phyloP scores from a whole-genome alignment of 2,329 filamentous ascomycete species.

The Penicillium oxalicum region DNA sequence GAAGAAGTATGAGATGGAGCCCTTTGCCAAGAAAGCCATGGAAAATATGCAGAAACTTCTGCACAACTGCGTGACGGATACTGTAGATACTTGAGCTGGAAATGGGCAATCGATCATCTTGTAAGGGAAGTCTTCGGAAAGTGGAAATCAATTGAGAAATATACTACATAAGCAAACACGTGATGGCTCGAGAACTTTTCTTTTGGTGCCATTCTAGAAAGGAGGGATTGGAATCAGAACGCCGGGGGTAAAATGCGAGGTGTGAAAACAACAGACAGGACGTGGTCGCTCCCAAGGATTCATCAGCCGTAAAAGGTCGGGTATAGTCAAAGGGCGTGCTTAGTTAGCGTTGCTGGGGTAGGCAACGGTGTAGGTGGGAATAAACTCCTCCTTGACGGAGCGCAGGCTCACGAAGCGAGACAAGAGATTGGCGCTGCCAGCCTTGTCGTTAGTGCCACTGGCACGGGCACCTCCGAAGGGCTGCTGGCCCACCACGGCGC shows the following conservation, averaged over 20 bases:
- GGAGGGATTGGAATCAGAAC: constrained; percentile 7
- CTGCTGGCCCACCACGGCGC: constrained; percentile 67
- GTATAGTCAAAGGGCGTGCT: neutral
- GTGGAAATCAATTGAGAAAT: neutral
- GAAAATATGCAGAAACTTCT: constrained; percentile 44
- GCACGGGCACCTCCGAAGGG: constrained; percentile 64
- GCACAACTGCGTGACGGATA: constrained; percentile 28
- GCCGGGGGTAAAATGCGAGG: constrained; percentile 17
- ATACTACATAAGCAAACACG: constrained; percentile 3
- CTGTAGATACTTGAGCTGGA: no score
- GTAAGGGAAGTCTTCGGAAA: neutral
- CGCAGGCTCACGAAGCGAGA: constrained; percentile 61
- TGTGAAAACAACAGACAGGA: neutral
- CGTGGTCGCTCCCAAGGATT: constrained; percentile 11
- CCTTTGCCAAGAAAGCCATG: constrained; percentile 50
- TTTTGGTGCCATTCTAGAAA: no score
- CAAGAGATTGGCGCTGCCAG: constrained; percentile 59
- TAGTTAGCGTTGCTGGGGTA: constrained; percentile 68
- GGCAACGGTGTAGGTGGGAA: constrained; percentile 54
- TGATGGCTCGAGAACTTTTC: neutral
- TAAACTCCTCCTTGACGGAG: constrained; percentile 71
- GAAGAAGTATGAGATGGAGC: constrained; percentile 44
- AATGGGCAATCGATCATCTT: no score
- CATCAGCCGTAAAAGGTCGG: constrained; percentile 14
- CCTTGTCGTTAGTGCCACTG: constrained; percentile 69